Evolutionary conservation across 768 basidiomycete species (phyloP), one percentile per base, ranked within the genome.

Genomic region (Auriscalpium vulgare): DNA sequence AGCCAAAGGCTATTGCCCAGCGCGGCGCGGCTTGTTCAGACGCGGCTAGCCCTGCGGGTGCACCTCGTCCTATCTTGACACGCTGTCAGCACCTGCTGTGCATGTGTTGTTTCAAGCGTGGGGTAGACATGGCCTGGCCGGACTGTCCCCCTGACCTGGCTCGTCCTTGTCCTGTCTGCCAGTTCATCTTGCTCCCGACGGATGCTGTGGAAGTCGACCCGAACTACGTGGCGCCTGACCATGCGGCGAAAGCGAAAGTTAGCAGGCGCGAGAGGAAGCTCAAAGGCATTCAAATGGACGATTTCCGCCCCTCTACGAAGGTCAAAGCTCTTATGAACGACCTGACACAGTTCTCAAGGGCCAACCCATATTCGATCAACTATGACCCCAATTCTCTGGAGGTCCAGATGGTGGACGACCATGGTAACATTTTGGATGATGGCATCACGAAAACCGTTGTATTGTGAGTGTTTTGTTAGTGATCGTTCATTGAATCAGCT

Each of bases 51-150:
- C 90, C 90, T 4, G 74, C 77, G 4, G 50, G 47, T 49, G 71
- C 70, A 2, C 78, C 79, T 3, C 82, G 79, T 23, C 82, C 87
- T 0, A 73, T 97, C 52, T 71, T 99, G 66, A 97, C 97, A 11
- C 83, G 88, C 59, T 99, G 97, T 68, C 90, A 93, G 64, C 97
- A 99, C 69, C 77, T 98, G 35, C 97, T 90, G 70, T 99, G 97
- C 71, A 63, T 85, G 10, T 74, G 74, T 29, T 99, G 97, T 71
- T 98, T 93, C 78, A 83, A 86, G 43, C 72, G 77, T 59, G 81
- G 79, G n/a, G 81, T 93, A 44, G 90, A 79, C 59, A 79, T 91
- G 21, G 83, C 81, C 23, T 97, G 89, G 87, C 90, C 93, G 1
- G 81, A 85, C 58, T 78, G 85, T 44, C 61, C 77, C 17, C 69